Percentiles rank a stretch among this genome's conserved stretches.
phyloP scores from a whole-genome alignment of 2,329 filamentous ascomycete species.

The Fusarium sp. region DNA sequence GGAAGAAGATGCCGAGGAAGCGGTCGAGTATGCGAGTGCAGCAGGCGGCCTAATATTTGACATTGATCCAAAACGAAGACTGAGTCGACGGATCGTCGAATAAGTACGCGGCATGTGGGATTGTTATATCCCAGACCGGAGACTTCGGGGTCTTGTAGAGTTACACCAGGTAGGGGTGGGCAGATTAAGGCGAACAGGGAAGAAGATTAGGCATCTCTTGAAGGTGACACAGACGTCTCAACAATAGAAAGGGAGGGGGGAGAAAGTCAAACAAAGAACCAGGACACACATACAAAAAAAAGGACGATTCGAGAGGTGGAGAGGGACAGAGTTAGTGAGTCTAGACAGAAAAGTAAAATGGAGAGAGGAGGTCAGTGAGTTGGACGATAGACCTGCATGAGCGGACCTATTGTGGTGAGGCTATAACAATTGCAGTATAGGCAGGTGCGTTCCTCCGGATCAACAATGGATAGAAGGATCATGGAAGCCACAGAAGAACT shows the following conservation, averaged over 20 bases:
- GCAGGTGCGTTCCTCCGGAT: constrained; percentile 7
- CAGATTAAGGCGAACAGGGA: constrained; percentile 14
- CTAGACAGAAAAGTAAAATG: constrained; percentile 8
- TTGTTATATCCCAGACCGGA: constrained; percentile 27
- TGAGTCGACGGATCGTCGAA: constrained; percentile 37
- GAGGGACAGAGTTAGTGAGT: constrained; percentile 6
- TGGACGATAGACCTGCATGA: not conserved
- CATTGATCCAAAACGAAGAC: constrained; percentile 33
- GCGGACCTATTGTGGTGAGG: constrained; percentile 13
- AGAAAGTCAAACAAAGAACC: not conserved
- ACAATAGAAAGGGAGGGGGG: not conserved
- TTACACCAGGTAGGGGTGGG: constrained; percentile 23
- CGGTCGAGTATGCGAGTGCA: constrained; percentile 23
- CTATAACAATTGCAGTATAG: constrained; percentile 31
- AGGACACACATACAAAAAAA: not conserved
- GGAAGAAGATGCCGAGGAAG: constrained; percentile 30
- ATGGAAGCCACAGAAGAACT: constrained; percentile 28
- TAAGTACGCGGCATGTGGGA: constrained; percentile 45
- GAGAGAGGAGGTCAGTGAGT: constrained; percentile 8
- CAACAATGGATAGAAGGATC: constrained; percentile 30
- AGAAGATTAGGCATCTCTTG: constrained; percentile 6
- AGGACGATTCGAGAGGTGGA: not conserved
- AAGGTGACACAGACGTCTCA: not conserved
- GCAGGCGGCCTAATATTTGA: constrained; percentile 16
- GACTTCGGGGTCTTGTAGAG: constrained; percentile 19